Percentiles rank a stretch among this genome's conserved stretches.
Conservation (phyloP, 2,329 filamentous ascomycete species). For the Microcera coccophila region DNA sequence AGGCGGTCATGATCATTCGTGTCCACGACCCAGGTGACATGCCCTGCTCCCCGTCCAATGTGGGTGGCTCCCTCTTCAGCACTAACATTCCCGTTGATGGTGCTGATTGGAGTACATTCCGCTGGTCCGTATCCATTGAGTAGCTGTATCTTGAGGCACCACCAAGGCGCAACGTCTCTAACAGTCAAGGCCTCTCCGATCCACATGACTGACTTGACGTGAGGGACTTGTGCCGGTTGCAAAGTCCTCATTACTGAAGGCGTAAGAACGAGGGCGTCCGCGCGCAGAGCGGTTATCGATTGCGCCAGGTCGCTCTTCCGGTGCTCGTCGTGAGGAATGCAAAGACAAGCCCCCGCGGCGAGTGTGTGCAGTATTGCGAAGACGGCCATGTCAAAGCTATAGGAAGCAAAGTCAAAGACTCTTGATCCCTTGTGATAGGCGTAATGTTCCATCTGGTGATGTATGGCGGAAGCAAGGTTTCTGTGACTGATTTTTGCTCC, state of each 20-base stretch:
- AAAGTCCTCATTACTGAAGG: not conserved
- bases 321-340: not conserved
- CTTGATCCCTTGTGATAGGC: slow-evolving; percentile 17
- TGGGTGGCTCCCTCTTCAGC: not conserved
- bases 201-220: slow-evolving; percentile 7
- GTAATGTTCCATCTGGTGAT: not conserved
- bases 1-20: slow-evolving; percentile 18
- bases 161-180: slow-evolving; percentile 15
- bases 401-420: slow-evolving; percentile 14
- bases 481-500: slow-evolving; percentile 12
- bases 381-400: slow-evolving; percentile 14
- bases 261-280: not conserved
- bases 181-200: slow-evolving; percentile 12
- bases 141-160: slow-evolving; percentile 9
- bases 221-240: not conserved
- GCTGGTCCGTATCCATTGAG: slow-evolving; percentile 9
- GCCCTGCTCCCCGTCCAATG: not conserved
- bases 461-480: slow-evolving; percentile 2
- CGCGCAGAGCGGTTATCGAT: not conserved
- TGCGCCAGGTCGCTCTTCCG: not conserved
- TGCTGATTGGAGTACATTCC: slow-evolving; percentile 1
- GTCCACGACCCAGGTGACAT: slow-evolving; percentile 23
- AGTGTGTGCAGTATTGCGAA: slow-evolving; percentile 7
- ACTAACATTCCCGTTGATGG: not conserved
- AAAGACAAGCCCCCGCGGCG: not conserved